Evolutionary conservation across 805 yeast species (phyloP), one percentile per base, ranked within the genome.

Genomic region (Kluyveromyces starmeri): DNA sequence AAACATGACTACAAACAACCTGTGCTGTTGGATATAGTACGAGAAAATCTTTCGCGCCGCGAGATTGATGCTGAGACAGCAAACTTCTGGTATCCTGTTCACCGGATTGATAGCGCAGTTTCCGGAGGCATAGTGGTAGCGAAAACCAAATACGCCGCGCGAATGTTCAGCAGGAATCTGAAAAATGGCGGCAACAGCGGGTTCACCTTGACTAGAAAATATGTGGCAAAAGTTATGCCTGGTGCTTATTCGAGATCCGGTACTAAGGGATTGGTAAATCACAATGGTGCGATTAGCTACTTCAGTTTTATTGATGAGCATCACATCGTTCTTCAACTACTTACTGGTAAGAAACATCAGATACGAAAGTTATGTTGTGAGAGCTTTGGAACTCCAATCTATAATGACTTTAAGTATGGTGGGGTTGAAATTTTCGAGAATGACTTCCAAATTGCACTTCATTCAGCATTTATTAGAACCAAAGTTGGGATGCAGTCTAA

Each of bases 81-180:
- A 18, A 2, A 38, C 41, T 36, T 41, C 38, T 9, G 23, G 3
- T 27, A 41, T 3, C 45, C 55, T 35, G 61, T 66, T 1, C 69
- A 65, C 27, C 46, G 71, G 32, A 40, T 66, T 14, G 70, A 66
- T 37, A 50, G 47, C 18, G 40, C 47, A 32, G 70, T 62, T 5
- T 58, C 67, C 13, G 71, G 71, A 15, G 68, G 68, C 1, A 36
- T 64, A 28, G 45, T 65, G 2, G 32, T 64, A 4, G 63, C 68
- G 2, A 53, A 48, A 34, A 57, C 50, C 30, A 48, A 53, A 32
- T 46, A 43, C 7, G 46, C 59, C 0, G 65, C 68, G 1, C 47
- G 40, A 13, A 44, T 43, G 33, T 62, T 65, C 36, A 46, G 57
- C 6, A 55, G 48, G 27, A 51, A 59, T 28, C 41, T 66, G 10